Evolutionary conservation across 2,329 filamentous ascomycete species (phyloP).

Genomic region (Pseudocercospora eumusae): DNA sequence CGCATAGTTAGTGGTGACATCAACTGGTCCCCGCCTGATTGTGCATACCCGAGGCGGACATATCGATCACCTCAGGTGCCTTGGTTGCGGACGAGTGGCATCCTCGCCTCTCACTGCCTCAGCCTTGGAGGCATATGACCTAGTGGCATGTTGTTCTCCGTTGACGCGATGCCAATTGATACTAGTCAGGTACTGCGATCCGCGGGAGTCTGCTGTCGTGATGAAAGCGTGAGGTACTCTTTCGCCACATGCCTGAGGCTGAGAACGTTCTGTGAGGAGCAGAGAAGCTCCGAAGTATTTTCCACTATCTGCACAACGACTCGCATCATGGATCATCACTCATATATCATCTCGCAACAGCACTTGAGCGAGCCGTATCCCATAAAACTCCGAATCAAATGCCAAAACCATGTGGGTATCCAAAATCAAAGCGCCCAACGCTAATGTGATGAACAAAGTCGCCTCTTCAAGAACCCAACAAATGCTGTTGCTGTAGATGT

Average conservation of each 20-base stretch:
- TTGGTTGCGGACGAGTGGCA: not conserved
- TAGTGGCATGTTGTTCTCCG: too few species aligned
- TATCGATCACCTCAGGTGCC: not conserved
- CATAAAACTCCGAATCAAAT: conserved; percentile 3
- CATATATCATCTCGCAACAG: conserved; percentile 13
- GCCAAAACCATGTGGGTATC: conserved; percentile 16
- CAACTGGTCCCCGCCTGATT: not conserved
- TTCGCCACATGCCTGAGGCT: not conserved
- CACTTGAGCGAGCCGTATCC: conserved; percentile 14
- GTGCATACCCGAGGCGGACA: not conserved
- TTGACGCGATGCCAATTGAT: too few species aligned
- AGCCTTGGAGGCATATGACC: not conserved
- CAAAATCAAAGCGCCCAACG: conserved; percentile 10
- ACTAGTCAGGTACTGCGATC: too few species aligned
- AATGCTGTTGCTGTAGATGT: not conserved
- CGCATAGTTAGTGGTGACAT: not conserved
- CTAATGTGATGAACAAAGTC: conserved; percentile 1
- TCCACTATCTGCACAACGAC: not conserved
- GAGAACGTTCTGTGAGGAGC: not conserved
- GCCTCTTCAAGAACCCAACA: not conserved
- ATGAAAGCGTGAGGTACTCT: not conserved
- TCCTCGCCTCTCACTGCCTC: not conserved
- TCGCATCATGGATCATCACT: conserved; percentile 9
- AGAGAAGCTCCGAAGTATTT: too few species aligned
- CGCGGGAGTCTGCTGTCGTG: not conserved